Evolutionary conservation across 2,329 filamentous ascomycete species (phyloP), one percentile per base, ranked within the genome.

Genomic region (Coleophoma crateriformis): DNA sequence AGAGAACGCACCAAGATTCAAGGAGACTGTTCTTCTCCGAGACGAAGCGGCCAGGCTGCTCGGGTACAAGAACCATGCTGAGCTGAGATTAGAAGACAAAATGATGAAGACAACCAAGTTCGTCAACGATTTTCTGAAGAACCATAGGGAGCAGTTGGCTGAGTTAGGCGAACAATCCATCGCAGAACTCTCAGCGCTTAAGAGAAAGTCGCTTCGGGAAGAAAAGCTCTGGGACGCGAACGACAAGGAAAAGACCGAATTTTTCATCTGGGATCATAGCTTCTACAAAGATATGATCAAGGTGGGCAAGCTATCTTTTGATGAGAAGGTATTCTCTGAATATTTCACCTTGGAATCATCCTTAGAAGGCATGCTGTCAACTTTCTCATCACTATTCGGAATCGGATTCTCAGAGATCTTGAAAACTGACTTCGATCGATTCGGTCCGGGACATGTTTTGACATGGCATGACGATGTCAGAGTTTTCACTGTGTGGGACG

Each of bases 401-500:
- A n/a, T 38, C 2, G 2, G 35, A n/a, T 38, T 38, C 11, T 38
- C 35, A 14, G 15, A 38, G 15, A 38, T 38, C 11, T 7, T 17
- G 13, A 17, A 14, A 38, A 38, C 2, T 38, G 35, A n/a, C 8
- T 27, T 27, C 27, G 8, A 27, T 27, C 27, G 8, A 27, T 27
- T 27, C 8, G 27, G 27, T 7, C 27, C 27, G 6, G 35, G 12
- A 7, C 35, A 38, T 14, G 11, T 7, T 14, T 8, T 17, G 6
- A 38, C 12, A 8, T 38, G 35, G 35, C 7, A 38, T 13, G 35
- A 38, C 3, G 15, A 38, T 13, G 86, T 90, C 13, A 80, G 84
- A 51, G 67, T 90, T 50, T 90, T 88, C 71, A 85, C 82, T 41
- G 87, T 91, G 7, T 90, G 87, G 85, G 79, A 91, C 56, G 84